A percentile compares a stretch with the other conserved stretches of the same genome.
Conservation (phyloP, 495 filamentous ascomycete species). For the Aspergillus leporis region DNA sequence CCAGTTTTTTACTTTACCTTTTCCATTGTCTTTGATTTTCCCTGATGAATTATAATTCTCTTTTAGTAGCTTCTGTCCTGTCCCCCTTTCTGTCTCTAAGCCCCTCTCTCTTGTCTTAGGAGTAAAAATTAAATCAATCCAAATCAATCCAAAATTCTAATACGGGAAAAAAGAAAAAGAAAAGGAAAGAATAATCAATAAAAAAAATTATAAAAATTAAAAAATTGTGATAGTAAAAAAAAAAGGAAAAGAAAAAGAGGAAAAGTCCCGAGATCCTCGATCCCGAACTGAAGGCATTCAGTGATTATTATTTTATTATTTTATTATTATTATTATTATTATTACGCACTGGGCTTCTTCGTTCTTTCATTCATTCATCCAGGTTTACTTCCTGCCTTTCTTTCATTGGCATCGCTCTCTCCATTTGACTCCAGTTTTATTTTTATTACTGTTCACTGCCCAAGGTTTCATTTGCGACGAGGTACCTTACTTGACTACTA, state of each 20-base stretch:
- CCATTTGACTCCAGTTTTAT: conserved; percentile 11
- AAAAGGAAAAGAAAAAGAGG: conserved; percentile 20
- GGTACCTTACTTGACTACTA: conserved; percentile 10
- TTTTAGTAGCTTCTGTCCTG: conserved; percentile 1
- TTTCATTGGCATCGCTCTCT: conserved; percentile 21
- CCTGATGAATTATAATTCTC: neutral
- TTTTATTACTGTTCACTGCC: neutral
- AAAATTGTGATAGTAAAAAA: conserved; percentile 1
- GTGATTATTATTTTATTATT: neutral
- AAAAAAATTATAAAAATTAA: conserved; percentile 15
- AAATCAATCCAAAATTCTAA: neutral
- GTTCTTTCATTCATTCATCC: conserved; percentile 27
- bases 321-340: no score
- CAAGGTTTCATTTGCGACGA: conserved; percentile 3
- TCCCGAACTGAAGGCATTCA: conserved; percentile 4
- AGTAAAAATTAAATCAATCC: no score
- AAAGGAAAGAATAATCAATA: conserved; percentile 19
- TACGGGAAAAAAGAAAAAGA: conserved; percentile 19
- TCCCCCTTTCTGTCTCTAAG: neutral
- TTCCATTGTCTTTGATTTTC: neutral
- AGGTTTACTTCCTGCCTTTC: conserved; percentile 29
- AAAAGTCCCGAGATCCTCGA: conserved; percentile 23
- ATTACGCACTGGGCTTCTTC: conserved; percentile 6
- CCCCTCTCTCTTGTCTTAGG: neutral
- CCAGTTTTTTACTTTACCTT: neutral